phyloP scores from a whole-genome alignment of 2,329 filamentous ascomycete species.

The Fusarium sp. region DNA sequence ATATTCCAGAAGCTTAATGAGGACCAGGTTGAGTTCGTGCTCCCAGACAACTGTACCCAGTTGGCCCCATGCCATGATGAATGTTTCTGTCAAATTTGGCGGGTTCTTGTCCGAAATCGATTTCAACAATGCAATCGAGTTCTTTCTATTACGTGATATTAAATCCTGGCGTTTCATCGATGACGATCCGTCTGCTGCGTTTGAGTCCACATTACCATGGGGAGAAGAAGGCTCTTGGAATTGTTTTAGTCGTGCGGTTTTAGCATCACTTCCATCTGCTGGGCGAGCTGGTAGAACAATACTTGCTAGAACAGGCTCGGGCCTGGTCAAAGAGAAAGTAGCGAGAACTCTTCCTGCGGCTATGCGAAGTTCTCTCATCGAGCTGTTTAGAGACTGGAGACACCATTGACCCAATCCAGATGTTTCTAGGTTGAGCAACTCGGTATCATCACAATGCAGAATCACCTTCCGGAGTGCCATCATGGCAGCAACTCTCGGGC shows the following conservation, averaged over 20 bases:
- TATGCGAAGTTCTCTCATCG: constrained; percentile 84
- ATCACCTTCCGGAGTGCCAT: constrained; percentile 75
- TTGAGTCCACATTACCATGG: constrained; percentile 2
- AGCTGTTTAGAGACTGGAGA: constrained; percentile 83
- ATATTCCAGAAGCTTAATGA: constrained; percentile 87
- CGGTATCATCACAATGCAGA: constrained; percentile 69
- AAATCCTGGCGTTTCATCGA: constrained; percentile 41
- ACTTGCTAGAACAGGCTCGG: constrained; percentile 19
- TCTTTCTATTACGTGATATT: constrained; percentile 65
- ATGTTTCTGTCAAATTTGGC: constrained; percentile 79
- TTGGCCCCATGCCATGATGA: constrained; percentile 87
- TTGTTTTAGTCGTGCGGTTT: constrained; percentile 14
- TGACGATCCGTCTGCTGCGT: constrained; percentile 21
- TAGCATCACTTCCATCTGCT: neutral
- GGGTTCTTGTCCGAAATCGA: constrained; percentile 76
- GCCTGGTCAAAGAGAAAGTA: constrained; percentile 66
- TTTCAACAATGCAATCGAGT: constrained; percentile 76
- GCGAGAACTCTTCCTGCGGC: constrained; percentile 77
- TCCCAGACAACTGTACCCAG: constrained; percentile 81
- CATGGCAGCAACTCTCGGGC: constrained; percentile 76
- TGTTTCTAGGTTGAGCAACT: constrained; percentile 73
- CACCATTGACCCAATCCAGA: constrained; percentile 83
- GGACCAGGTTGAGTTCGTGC: constrained; percentile 85
- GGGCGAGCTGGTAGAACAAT: constrained; percentile 21
- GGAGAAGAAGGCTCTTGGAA: neutral